Evolutionary conservation across 1,284 basidiomycete species (phyloP).

Genomic region (Leucoagaricus sp.): DNA sequence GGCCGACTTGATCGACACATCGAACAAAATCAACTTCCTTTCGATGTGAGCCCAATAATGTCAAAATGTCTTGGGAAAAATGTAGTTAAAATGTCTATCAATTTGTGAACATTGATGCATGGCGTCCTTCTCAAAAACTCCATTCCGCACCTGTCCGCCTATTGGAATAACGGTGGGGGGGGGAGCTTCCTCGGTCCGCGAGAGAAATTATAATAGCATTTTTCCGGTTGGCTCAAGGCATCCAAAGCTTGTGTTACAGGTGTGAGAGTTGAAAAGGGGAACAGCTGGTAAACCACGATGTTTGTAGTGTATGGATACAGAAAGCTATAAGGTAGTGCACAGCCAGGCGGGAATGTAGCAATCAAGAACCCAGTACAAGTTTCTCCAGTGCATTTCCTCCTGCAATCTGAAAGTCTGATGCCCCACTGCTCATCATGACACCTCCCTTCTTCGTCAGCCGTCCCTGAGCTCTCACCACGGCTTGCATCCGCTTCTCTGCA

Average conservation of each 20-base stretch:
- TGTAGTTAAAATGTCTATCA: neutral
- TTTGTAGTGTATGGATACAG: neutral
- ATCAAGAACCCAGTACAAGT: constrained; percentile 40
- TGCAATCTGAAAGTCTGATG: constrained; percentile 84
- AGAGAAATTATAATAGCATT: constrained; percentile 4
- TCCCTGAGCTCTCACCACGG: constrained; percentile 85
- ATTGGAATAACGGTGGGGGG: neutral
- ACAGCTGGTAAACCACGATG: neutral
- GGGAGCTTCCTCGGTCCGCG: neutral
- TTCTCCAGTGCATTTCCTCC: constrained; percentile 69
- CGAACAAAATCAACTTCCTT: neutral
- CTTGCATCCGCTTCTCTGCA: constrained; percentile 86
- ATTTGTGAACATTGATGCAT: neutral
- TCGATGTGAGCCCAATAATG: neutral
- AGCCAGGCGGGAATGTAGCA: neutral
- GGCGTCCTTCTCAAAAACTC: neutral
- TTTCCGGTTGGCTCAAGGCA: constrained; percentile 7
- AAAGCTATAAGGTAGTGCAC: neutral
- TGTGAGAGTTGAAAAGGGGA: constrained; percentile 13
- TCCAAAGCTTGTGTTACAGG: constrained; percentile 10
- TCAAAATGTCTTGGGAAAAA: constrained; percentile 3
- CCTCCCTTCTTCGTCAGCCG: constrained; percentile 80
- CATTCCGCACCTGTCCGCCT: neutral
- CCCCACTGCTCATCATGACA: constrained; percentile 72
- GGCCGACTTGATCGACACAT: neutral